phyloP scores from a whole-genome alignment of 139 green algal species.

The Chlamydomonas sphaeroides region DNA sequence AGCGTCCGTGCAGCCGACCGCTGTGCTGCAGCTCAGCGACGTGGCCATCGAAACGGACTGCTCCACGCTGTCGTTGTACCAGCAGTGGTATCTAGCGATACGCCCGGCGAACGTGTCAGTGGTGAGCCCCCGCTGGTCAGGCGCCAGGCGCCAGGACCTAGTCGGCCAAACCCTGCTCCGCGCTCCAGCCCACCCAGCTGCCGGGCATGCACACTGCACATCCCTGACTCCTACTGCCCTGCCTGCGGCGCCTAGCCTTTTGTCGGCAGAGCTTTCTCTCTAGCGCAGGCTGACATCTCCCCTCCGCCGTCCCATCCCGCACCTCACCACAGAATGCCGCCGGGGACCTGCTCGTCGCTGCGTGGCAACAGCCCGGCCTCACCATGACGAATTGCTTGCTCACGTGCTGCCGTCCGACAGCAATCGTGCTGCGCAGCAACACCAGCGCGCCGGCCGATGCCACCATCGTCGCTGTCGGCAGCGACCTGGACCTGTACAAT shows the following conservation, averaged over 20 bases:
- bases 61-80: neutral
- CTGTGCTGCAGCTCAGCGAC: neutral
- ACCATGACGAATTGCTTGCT: neutral
- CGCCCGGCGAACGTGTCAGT: neutral
- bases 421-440: neutral
- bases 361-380: neutral
- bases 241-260: too few species aligned
- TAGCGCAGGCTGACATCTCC: too few species aligned
- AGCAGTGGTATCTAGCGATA: neutral
- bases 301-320: too few species aligned
- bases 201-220: neutral
- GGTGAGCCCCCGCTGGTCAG: neutral
- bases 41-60: constrained; percentile 27
- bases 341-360: neutral
- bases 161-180: neutral
- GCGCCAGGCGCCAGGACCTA: neutral
- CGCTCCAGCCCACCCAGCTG: neutral
- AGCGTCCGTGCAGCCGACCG: neutral
- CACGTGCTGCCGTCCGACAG: neutral
- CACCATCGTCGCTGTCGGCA: neutral
- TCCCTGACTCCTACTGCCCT: neutral
- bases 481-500: constrained; percentile 29
- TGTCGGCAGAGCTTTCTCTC: too few species aligned
- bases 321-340: neutral
- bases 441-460: neutral